phyloP scores from a whole-genome alignment of 139 green algal species.

The Picochlorum sp. region DNA sequence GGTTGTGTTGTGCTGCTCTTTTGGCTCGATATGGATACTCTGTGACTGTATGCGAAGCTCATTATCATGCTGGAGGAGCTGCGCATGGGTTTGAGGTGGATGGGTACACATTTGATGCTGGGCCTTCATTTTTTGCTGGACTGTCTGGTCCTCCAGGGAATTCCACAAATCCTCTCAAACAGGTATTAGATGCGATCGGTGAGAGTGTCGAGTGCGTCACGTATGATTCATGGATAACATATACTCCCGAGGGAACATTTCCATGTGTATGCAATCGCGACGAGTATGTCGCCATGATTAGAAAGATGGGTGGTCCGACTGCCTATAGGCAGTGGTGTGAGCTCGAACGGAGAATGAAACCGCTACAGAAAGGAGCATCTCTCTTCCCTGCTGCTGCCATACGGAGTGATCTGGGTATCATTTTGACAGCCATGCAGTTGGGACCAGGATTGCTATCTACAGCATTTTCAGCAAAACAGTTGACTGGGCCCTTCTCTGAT shows the following conservation, averaged over 20 bases:
- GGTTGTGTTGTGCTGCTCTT: conserved; percentile 63
- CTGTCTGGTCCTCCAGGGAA: conserved; percentile 17
- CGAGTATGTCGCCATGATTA: conserved; percentile 51
- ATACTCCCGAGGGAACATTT: conserved; percentile 57
- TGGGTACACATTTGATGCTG: conserved; percentile 81
- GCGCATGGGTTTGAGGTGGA: conserved; percentile 69
- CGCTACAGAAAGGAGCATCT: conserved; percentile 66
- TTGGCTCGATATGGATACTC: conserved; percentile 56
- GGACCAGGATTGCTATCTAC: conserved; percentile 51
- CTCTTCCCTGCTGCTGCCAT: conserved; percentile 78
- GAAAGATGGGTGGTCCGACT: conserved; percentile 31
- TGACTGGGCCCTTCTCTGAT: conserved; percentile 75
- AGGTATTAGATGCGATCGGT: conserved; percentile 67
- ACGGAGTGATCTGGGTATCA: conserved; percentile 51
- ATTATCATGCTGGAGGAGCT: conserved; percentile 72
- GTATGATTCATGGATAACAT: conserved; percentile 85
- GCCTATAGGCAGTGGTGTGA: conserved; percentile 47
- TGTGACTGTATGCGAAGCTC: conserved; percentile 68
- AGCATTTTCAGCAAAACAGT: conserved; percentile 44
- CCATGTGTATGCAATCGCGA: conserved; percentile 38
- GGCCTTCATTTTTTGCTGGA: conserved; percentile 74
- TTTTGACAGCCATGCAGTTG: conserved; percentile 68
- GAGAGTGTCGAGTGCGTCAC: conserved; percentile 69
- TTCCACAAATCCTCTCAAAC: conserved; percentile 67
- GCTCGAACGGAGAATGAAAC: conserved; percentile 72